Conservation (phyloP, 148 eudicot species). For the Nepenthes mirabilis region DNA sequence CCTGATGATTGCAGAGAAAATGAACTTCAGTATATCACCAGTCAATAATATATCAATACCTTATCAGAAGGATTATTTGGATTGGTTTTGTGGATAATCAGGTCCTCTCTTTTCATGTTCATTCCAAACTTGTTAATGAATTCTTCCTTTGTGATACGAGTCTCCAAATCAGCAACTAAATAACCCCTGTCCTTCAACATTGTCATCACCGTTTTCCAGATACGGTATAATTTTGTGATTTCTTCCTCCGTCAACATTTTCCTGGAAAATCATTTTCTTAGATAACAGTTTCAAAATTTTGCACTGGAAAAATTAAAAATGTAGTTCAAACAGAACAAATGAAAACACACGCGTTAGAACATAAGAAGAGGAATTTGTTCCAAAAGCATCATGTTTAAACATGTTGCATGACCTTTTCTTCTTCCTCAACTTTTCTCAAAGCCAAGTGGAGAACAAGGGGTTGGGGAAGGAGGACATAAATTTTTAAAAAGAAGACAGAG, state of each 20-base stretch:
- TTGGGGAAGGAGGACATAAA: too few species aligned
- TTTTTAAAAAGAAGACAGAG: too few species aligned
- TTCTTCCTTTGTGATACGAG: slow-evolving; percentile 3
- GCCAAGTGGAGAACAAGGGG: too few species aligned
- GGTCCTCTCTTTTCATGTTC: slow-evolving; percentile 1
- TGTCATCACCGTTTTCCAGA: slow-evolving; percentile 8
- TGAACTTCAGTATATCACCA: not conserved
- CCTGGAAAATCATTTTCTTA: not conserved
- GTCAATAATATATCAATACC: not conserved
- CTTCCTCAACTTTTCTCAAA: too few species aligned
- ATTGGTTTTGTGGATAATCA: slow-evolving; percentile 1
- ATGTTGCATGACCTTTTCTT: too few species aligned
- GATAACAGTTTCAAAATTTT: too few species aligned
- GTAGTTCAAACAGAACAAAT: too few species aligned
- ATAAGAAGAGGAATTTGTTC: too few species aligned
- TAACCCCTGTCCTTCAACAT: slow-evolving; percentile 19
- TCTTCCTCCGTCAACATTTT: slow-evolving; percentile 3
- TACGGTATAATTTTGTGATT: slow-evolving; percentile 7
- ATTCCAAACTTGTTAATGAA: slow-evolving; percentile 8
- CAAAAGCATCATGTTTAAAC: too few species aligned
- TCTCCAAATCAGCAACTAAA: slow-evolving; percentile 7
- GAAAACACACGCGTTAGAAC: too few species aligned
- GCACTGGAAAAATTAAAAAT: too few species aligned
- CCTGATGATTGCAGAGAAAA: not conserved
- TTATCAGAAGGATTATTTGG: slow-evolving; percentile 8